phyloP scores from a whole-genome alignment of 768 basidiomycete genomes.

The Terana coerulea region DNA sequence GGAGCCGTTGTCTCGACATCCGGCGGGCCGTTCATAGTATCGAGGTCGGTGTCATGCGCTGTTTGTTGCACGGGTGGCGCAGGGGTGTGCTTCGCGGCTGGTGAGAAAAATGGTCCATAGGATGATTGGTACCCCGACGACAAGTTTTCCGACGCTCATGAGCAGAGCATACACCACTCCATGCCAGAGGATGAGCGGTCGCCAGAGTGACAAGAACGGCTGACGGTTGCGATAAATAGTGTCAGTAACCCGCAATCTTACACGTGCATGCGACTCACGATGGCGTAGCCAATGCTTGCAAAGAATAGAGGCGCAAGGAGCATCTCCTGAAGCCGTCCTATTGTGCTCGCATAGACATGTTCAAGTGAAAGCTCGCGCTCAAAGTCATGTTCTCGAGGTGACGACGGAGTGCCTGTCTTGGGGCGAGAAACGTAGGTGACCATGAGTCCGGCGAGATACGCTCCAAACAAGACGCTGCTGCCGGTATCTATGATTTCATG shows the following conservation, averaged over 20 bases:
- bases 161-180: slow-evolving; percentile 54
- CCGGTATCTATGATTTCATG: slow-evolving; percentile 29
- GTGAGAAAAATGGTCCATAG: slow-evolving; percentile 26
- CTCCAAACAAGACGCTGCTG: slow-evolving; percentile 60
- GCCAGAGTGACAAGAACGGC: slow-evolving; percentile 23
- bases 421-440: slow-evolving; percentile 34
- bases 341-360: slow-evolving; percentile 9
- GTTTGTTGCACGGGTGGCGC: not conserved
- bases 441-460: slow-evolving; percentile 54
- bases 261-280: slow-evolving; percentile 11
- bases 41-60: not conserved
- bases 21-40: too few relatives aligned
- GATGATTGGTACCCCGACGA: slow-evolving; percentile 44
- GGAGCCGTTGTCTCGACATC: not conserved
- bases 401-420: not conserved
- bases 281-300: slow-evolving; percentile 54
- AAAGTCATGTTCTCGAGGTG: not conserved
- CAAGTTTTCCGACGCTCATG: slow-evolving; percentile 52
- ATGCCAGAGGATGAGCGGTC: slow-evolving; percentile 40
- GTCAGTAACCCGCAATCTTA: not conserved
- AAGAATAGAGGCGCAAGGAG: slow-evolving; percentile 65
- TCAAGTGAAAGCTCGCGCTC: slow-evolving; percentile 18
- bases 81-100: not conserved
- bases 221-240: not conserved
- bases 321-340: slow-evolving; percentile 32